A percentile compares a stretch with the other conserved stretches of the same genome.
Evolutionary conservation across 345 rosid species (phyloP).

Genomic region (Microthlaspi erraticum): DNA sequence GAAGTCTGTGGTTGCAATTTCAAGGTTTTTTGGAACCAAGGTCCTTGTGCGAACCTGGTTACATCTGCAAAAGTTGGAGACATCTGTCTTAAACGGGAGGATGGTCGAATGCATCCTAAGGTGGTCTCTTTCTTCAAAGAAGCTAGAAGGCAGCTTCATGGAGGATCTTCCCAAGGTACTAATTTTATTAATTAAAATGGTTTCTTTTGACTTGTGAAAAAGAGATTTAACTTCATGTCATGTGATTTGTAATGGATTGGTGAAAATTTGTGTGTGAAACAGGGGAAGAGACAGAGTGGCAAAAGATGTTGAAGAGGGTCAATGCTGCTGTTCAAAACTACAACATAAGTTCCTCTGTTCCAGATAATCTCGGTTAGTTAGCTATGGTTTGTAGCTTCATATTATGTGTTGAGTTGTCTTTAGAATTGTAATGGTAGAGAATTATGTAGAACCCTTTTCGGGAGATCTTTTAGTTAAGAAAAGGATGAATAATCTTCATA

Average conservation of each 20-base stretch:
- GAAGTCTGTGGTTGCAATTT: constrained; percentile 38
- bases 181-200: background rate
- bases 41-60: constrained; percentile 17
- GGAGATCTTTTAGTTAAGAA: background rate
- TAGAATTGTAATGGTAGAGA: background rate
- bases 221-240: background rate
- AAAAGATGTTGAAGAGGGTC: constrained; percentile 21
- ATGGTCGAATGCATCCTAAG: constrained; percentile 25
- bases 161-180: constrained; percentile 21
- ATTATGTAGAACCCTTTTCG: background rate
- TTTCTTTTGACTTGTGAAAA: background rate
- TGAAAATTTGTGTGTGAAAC: constrained; percentile 29
- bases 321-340: constrained; percentile 12
- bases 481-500: background rate
- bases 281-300: constrained; percentile 43
- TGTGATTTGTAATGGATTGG: background rate
- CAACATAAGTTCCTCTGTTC: constrained; percentile 13
- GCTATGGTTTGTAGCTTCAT: background rate
- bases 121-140: constrained; percentile 35
- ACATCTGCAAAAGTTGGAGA: constrained; percentile 40
- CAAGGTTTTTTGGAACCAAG: constrained; percentile 34
- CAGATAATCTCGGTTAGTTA: background rate
- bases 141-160: constrained; percentile 30
- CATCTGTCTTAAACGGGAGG: constrained; percentile 29
- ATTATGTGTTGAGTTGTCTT: background rate